phyloP scores from a whole-genome alignment of 257 asterid genomes.

The Solanum lycopersicoides region DNA sequence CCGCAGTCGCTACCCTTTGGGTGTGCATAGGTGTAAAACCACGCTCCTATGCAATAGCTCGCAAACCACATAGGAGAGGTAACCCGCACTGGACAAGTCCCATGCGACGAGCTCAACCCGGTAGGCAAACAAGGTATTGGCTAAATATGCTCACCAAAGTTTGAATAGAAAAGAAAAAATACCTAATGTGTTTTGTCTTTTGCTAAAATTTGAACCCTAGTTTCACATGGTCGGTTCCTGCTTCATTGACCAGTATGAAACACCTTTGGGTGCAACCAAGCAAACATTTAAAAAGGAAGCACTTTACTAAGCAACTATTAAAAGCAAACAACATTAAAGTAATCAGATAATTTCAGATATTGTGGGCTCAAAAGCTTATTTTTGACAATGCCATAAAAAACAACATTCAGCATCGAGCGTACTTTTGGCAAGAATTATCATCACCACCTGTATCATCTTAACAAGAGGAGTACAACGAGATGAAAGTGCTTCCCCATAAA shows the following conservation, averaged over 20 bases:
- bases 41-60: neutral
- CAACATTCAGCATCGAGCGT: neutral
- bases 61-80: neutral
- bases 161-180: neutral
- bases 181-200: neutral
- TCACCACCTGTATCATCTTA: conserved; percentile 81
- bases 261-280: neutral
- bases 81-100: neutral
- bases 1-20: neutral
- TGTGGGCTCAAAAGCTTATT: neutral
- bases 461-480: conserved; percentile 65
- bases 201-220: neutral
- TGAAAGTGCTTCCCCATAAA: conserved; percentile 69
- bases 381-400: neutral
- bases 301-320: neutral
- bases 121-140: neutral
- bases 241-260: neutral
- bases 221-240: neutral
- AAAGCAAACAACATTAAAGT: neutral
- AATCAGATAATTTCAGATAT: neutral
- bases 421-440: conserved; percentile 19
- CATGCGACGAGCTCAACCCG: neutral
- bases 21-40: neutral
- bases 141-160: neutral
- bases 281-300: neutral